Evolutionary conservation across 768 basidiomycete species (phyloP), one percentile per base, ranked within the genome.

Genomic region (Postia placenta): DNA sequence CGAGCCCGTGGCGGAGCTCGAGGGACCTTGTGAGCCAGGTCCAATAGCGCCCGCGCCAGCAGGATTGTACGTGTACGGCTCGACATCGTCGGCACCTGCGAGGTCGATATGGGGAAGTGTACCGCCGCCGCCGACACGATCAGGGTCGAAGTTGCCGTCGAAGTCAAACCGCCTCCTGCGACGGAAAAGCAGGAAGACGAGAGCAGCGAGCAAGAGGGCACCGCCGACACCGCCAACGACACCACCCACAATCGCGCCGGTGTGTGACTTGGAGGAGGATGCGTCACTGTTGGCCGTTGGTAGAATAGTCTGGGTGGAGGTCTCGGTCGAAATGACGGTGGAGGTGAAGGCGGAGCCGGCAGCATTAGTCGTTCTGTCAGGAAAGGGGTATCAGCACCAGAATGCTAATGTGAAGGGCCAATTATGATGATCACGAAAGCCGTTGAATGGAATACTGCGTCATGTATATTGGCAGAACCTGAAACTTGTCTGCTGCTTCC

Each of bases 131-230:
- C 66, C 52, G 36, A 75, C 67, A 4, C 67, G 69, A 50, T 75
- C 75, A 0, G 74, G 75, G 33, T 75, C 74, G 50, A 75, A 75
- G 64, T 75, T 66, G 44, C 75, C 74, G 47, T 76, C 74, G 40
- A 76, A 76, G 23, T 76, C 74, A 48, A 74, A 68, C 27, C 58
- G 53, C n/a, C 45, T 27, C 24, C 56, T 43, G 19, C 60, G 57
- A 37, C 59, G 57, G 30, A 52, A 48, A 45, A 62, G 39, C 51
- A 65, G 59, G 53, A 56, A 63, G 30, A 56, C 41, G 41, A 64
- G 27, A 28, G 60, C 41, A 26, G 46, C 54, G 49, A 67, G 40
- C 46, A 61, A 15, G 45, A 56, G 52, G n/a, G 60, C 49, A 19
- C 59, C 64, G 11, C 43, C 62, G n/a, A 64, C 48, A 39, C 65